Percentiles rank a stretch among this genome's conserved stretches.
These are phyloP conservation scores for Lachancea sp. DNA, from an alignment of 805 yeast genomes.

Conservation along the genomic window DNA sequence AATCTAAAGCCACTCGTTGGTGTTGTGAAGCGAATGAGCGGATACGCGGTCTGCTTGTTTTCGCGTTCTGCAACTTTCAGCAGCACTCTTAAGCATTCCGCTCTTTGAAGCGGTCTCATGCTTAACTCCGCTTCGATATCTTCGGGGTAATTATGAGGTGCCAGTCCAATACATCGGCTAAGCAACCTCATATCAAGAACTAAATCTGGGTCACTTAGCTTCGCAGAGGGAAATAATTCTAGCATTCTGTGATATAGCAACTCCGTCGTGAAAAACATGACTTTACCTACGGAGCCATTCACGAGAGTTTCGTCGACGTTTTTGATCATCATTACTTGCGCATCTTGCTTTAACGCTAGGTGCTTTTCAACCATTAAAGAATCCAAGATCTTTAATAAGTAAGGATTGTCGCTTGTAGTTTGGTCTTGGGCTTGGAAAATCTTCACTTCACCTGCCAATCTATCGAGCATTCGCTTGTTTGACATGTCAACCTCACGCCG, in stretches of 20 bases:
- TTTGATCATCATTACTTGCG: slow-evolving; percentile 91
- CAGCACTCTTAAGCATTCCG: slow-evolving; percentile 15
- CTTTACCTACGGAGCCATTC: slow-evolving; percentile 85
- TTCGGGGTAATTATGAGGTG: slow-evolving; percentile 17
- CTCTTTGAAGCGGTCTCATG: slow-evolving; percentile 17
- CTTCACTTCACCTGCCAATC: slow-evolving; percentile 42
- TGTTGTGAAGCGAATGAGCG: slow-evolving; percentile 32
- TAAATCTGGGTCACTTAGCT: slow-evolving; percentile 24
- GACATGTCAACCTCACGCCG: slow-evolving; percentile 78
- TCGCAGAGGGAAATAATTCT: slow-evolving; percentile 17
- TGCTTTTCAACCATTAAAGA: slow-evolving; percentile 63
- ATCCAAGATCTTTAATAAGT: slow-evolving; percentile 38
- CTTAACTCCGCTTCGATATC: slow-evolving; percentile 26
- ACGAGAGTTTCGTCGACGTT: slow-evolving; percentile 73
- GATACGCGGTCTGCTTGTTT: slow-evolving; percentile 19
- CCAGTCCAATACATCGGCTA: slow-evolving; percentile 28
- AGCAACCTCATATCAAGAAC: slow-evolving; percentile 31
- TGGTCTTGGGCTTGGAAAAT: slow-evolving; percentile 37
- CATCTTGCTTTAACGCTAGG: slow-evolving; percentile 67
- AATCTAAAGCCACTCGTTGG: slow-evolving; percentile 21
- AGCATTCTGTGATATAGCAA: slow-evolving; percentile 20
- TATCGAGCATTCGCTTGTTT: slow-evolving; percentile 46
- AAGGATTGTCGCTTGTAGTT: slow-evolving; percentile 11
- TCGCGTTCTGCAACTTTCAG: slow-evolving; percentile 19
- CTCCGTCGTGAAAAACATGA: slow-evolving; percentile 38